phyloP scores from a whole-genome alignment of 441 rosid genomes.

The Kokia cookei region DNA sequence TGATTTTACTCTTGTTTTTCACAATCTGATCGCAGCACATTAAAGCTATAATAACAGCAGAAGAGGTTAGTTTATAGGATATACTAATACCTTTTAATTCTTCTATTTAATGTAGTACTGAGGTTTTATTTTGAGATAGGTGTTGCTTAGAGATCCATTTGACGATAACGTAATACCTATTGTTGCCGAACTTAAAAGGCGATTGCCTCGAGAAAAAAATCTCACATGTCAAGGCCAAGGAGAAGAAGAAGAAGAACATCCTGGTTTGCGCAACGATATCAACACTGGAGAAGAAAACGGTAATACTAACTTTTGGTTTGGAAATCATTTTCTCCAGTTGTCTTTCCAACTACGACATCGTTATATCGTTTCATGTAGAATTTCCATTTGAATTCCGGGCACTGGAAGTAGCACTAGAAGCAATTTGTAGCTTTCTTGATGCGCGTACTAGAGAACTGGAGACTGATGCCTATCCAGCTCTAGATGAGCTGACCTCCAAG shows the following conservation, averaged over 20 bases:
- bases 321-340: neutral
- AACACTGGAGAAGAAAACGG: constrained; percentile 33
- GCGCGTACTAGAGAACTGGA: constrained; percentile 47
- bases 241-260: constrained; percentile 27
- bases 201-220: constrained; percentile 22
- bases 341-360: neutral
- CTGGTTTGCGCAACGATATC: constrained; percentile 18
- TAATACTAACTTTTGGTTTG: constrained; percentile 1
- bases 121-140: constrained; percentile 17
- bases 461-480: constrained; percentile 43
- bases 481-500: constrained; percentile 45
- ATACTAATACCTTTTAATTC: neutral
- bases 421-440: constrained; percentile 50
- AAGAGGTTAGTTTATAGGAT: constrained; percentile 29
- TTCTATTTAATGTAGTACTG: neutral
- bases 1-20: neutral
- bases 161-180: constrained; percentile 42
- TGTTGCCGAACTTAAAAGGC: constrained; percentile 40
- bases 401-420: constrained; percentile 47
- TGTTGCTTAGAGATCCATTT: constrained; percentile 40
- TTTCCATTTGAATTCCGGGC: constrained; percentile 52
- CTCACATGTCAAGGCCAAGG: constrained; percentile 26
- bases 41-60: constrained; percentile 45
- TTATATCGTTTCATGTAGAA: constrained; percentile 24
- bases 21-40: constrained; percentile 28